phyloP scores from a whole-genome alignment of 306 rosid species.

The Pterocarpus santalinus region DNA sequence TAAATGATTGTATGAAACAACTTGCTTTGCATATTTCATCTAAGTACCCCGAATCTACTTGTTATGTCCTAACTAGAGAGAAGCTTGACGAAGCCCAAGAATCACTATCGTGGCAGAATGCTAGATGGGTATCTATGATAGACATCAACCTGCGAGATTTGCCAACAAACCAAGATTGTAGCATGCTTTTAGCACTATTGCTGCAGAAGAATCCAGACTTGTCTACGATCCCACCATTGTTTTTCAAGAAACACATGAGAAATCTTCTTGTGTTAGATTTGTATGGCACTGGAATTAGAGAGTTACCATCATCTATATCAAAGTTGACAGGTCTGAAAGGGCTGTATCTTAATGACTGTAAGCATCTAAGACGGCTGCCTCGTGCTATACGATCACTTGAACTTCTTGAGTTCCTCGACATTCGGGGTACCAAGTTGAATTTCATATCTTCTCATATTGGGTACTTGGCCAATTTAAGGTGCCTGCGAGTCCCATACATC shows the following conservation, averaged over 20 bases:
- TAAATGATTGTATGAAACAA: conserved; percentile 40
- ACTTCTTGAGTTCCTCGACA: conserved; percentile 51
- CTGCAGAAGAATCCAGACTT: conserved; percentile 17
- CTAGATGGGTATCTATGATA: conserved; percentile 44
- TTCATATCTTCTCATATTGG: conserved; percentile 25
- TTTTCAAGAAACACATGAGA: conserved; percentile 38
- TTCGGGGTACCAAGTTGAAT: conserved; percentile 20
- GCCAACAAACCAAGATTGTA: conserved; percentile 15
- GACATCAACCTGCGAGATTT: not conserved
- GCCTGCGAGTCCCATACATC: conserved; percentile 38
- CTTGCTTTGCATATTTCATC: conserved; percentile 46
- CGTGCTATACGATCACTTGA: conserved; percentile 12
- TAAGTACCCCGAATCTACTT: conserved; percentile 29
- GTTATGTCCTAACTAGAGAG: conserved; percentile 6
- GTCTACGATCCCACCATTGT: not conserved
- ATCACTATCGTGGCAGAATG: conserved; percentile 8
- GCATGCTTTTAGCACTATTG: conserved; percentile 28
- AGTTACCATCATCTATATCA: conserved; percentile 42
- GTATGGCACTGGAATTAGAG: conserved; percentile 19
- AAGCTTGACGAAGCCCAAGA: not conserved
- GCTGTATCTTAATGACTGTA: conserved; percentile 21
- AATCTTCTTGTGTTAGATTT: conserved; percentile 39
- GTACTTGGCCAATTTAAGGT: conserved; percentile 27
- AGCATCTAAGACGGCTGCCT: conserved; percentile 17
- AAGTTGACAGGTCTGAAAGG: conserved; percentile 24